phyloP scores from a whole-genome alignment of 176 grass and related monocot species.

The Aegilops umbellulata region DNA sequence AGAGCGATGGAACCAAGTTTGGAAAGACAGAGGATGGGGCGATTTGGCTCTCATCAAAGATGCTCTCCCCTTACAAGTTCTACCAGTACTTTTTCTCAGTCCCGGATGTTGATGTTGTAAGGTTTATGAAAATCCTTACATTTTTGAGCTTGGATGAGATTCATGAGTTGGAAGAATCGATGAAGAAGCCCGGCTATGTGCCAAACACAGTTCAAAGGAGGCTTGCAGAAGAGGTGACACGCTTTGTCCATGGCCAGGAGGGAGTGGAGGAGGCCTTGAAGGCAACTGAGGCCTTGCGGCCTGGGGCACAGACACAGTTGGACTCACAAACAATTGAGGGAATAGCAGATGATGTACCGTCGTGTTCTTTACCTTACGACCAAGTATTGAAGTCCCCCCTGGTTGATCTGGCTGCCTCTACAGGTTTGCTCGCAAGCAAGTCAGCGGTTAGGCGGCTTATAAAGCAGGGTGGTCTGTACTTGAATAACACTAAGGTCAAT shows the following conservation, averaged over 20 bases:
- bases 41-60: constrained; percentile 68
- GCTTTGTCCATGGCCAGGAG: constrained; percentile 85
- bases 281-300: constrained; percentile 77
- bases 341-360: constrained; percentile 85
- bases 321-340: constrained; percentile 73
- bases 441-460: constrained; percentile 65
- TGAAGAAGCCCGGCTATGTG: constrained; percentile 74
- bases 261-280: constrained; percentile 82
- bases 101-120: constrained; percentile 68
- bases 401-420: constrained; percentile 83
- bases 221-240: constrained; percentile 91
- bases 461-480: constrained; percentile 89
- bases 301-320: constrained; percentile 69
- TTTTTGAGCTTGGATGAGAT: constrained; percentile 88
- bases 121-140: constrained; percentile 79
- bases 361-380: constrained; percentile 64
- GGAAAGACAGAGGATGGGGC: constrained; percentile 89
- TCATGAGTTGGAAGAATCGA: constrained; percentile 65
- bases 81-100: constrained; percentile 90
- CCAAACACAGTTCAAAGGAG: constrained; percentile 72
- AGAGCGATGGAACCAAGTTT: constrained; percentile 86
- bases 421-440: constrained; percentile 73
- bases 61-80: constrained; percentile 92
- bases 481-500: constrained; percentile 76
- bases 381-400: constrained; percentile 81